Conservation (phyloP, 2,329 filamentous ascomycete species). For the Cercospora janseana region DNA sequence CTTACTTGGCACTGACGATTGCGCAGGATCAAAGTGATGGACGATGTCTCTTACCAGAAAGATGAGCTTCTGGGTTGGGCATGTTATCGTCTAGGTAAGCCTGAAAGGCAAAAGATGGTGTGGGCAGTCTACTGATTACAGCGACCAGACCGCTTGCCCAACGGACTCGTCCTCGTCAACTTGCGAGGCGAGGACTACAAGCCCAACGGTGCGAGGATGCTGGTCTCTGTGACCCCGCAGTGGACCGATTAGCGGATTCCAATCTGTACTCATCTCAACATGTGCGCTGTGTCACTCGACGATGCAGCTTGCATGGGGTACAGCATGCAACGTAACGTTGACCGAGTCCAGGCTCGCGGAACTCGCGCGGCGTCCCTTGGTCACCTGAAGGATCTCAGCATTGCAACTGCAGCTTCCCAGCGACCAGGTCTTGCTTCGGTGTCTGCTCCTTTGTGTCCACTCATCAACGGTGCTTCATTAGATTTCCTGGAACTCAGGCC, state of each 20-base stretch:
- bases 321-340: not conserved
- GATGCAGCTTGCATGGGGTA: not conserved
- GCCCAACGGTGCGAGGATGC: conserved; percentile 64
- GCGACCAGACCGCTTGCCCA: conserved; percentile 63
- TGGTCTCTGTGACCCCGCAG: conserved; percentile 51
- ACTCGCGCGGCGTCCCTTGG: no score
- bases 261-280: conserved; percentile 3
- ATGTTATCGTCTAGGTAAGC: conserved; percentile 65
- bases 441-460: not conserved
- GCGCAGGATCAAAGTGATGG: conserved; percentile 74
- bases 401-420: conserved; percentile 2
- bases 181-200: conserved; percentile 68
- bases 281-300: not conserved
- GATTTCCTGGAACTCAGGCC: no score
- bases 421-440: not conserved
- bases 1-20: conserved; percentile 12
- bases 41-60: conserved; percentile 68
- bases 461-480: no score
- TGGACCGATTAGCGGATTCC: not conserved
- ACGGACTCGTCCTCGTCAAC: conserved; percentile 75
- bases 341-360: no score
- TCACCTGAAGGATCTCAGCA: no score
- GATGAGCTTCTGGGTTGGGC: conserved; percentile 85
- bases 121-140: not conserved
- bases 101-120: not conserved